Conservation (phyloP, 1,284 basidiomycete genomes). For the Sparassis latifolia region DNA sequence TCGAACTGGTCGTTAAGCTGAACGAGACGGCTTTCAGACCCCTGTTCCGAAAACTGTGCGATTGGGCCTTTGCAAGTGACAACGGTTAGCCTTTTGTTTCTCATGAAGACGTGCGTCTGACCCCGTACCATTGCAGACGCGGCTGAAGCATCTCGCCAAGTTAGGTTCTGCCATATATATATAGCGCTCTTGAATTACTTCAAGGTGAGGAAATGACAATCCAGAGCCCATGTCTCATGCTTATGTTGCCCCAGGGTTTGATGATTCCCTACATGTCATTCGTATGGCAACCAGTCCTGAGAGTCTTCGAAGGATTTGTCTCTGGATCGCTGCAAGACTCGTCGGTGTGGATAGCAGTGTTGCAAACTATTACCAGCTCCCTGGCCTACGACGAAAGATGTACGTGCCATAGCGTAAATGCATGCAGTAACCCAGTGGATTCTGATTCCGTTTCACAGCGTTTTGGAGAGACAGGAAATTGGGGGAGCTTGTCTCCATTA, state of each 20-base stretch:
- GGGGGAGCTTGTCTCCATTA: slow-evolving; percentile 47
- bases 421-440: too few species aligned
- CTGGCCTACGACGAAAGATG: slow-evolving; percentile 79
- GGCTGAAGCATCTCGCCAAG: slow-evolving; percentile 18
- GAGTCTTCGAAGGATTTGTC: slow-evolving; percentile 52
- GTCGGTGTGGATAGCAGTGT: slow-evolving; percentile 57
- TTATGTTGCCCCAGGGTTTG: slow-evolving; percentile 45
- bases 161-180: slow-evolving; percentile 73
- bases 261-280: slow-evolving; percentile 90
- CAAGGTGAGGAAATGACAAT: slow-evolving; percentile 46
- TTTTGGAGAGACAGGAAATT: slow-evolving; percentile 88
- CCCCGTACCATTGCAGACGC: slow-evolving; percentile 1
- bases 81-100: slow-evolving; percentile 32
- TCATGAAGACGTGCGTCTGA: neutral
- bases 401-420: slow-evolving; percentile 28
- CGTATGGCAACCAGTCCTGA: slow-evolving; percentile 64
- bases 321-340: slow-evolving; percentile 40
- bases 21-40: slow-evolving; percentile 93
- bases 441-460: slow-evolving; percentile 31
- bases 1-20: slow-evolving; percentile 87
- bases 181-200: slow-evolving; percentile 75
- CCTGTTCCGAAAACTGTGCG: slow-evolving; percentile 86
- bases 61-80: slow-evolving; percentile 83
- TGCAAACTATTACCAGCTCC: slow-evolving; percentile 64
- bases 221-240: neutral